Conservation (phyloP, 1,284 basidiomycete species). For the Leccinum pachyderme region DNA sequence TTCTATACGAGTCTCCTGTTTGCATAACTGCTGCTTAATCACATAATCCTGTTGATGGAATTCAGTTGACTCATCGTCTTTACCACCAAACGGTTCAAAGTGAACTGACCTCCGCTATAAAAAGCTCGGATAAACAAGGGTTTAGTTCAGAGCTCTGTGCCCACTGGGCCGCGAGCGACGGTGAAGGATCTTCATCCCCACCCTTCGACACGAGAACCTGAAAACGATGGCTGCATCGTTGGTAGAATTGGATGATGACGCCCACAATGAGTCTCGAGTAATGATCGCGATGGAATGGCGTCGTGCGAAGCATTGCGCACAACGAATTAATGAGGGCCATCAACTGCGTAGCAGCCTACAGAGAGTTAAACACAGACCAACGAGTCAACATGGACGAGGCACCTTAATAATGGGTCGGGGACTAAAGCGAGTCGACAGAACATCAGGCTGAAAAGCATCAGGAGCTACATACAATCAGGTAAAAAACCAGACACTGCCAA, state of each 20-base stretch:
- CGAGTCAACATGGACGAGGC: conserved; percentile 15
- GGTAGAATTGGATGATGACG: conserved; percentile 97
- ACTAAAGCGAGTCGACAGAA: conserved; percentile 60
- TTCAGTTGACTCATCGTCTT: neutral
- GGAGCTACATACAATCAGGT: conserved; percentile 47
- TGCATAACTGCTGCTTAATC: conserved; percentile 56
- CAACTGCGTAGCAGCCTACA: conserved; percentile 77
- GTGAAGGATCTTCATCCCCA: conserved; percentile 39
- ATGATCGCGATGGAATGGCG: conserved; percentile 95
- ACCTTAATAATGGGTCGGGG: conserved; percentile 80
- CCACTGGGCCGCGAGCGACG: conserved; percentile 80
- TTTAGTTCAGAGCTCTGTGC: conserved; percentile 81
- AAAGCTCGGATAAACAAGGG: conserved; percentile 65
- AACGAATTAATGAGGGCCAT: conserved; percentile 92
- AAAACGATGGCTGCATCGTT: conserved; percentile 88
- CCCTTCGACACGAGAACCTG: conserved; percentile 64
- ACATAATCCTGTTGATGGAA: conserved; percentile 37
- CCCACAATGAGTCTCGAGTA: conserved; percentile 92
- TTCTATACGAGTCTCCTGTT: conserved; percentile 78
- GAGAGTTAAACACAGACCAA: conserved; percentile 8
- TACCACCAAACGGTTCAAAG: neutral
- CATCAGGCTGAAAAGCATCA: conserved; percentile 83
- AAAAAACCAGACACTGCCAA: neutral
- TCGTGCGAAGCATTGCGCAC: conserved; percentile 88
- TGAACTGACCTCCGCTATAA: conserved; percentile 40